Evolutionary conservation across 1,284 basidiomycete species (phyloP).

Genomic region (Omphalotus olearius): DNA sequence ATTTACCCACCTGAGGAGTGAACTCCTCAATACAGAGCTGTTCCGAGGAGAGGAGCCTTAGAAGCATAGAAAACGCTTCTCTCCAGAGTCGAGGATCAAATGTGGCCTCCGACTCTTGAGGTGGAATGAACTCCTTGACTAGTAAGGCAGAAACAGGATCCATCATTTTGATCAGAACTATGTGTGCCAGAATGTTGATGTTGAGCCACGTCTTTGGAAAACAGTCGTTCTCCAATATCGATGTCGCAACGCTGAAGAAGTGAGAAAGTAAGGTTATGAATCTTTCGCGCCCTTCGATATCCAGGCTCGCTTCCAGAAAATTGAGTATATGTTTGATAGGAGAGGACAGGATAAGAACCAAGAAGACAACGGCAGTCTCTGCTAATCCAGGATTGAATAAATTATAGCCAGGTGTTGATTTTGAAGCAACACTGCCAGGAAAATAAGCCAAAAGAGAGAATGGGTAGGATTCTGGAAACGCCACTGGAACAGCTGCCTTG

Average conservation of each 20-base stretch:
- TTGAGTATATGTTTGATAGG: conserved; percentile 75
- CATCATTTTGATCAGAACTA: conserved; percentile 85
- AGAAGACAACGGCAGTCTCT: conserved; percentile 83
- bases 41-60: conserved; percentile 84
- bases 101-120: conserved; percentile 51
- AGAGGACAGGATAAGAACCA: conserved; percentile 79
- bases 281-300: conserved; percentile 84
- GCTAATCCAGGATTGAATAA: conserved; percentile 80
- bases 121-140: conserved; percentile 80
- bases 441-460: conserved; percentile 78
- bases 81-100: conserved; percentile 85
- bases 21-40: conserved; percentile 94
- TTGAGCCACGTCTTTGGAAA: conserved; percentile 94
- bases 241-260: conserved; percentile 80
- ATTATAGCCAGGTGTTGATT: conserved; percentile 36
- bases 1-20: conserved; percentile 71
- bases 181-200: conserved; percentile 86
- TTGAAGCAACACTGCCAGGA: conserved; percentile 46
- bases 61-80: conserved; percentile 76
- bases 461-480: conserved; percentile 92
- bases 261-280: conserved; percentile 69
- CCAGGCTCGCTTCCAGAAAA: conserved; percentile 77
- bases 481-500: conserved; percentile 67
- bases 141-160: conserved; percentile 78
- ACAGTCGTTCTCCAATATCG: conserved; percentile 84